Base-by-base conservation (phyloP, 2,329 filamentous ascomycete species). In the Fonsecaea monophora region DNA sequence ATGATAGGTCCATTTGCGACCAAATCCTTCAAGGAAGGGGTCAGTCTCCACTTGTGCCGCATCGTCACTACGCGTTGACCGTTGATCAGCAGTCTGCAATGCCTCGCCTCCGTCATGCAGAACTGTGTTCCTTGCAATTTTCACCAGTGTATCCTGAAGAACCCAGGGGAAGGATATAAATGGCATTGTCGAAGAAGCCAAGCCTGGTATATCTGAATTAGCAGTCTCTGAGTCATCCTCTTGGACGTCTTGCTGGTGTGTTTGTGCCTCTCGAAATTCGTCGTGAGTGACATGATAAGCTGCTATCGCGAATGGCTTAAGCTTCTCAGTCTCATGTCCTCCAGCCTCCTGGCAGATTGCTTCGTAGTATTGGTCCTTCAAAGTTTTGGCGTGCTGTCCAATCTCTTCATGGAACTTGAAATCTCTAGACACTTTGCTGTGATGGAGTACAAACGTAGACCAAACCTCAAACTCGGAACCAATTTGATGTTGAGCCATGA, bases 141-240 rank as follows among this genome's bases (percentile, higher is more conserved):
- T 84, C 1, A 90, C 89, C 3, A 96, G 82, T 66, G 92, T 86
- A 53, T 85, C 84, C 12, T 88, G 84, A 70, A 98, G 96, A 1
- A 98, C 82, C 95, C 95, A 99, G 0, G 95, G 94, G 73, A 97
- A 98, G 66, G 90, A 95, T 73, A 97, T 95, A 8, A 98, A 81
- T 0, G 95, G 94, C 83, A 93, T 90, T 1, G 81, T 79, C 8
- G 30, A 21, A n/a, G 37, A 4, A 53, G 30, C 18, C 15, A 58
- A 18, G 30, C 18, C 45, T n/a, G 42, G 53, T 6, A 9, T 34
- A 12, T 48, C 10, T 6, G 37, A 50, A 8, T 45, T 32, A 32
- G 4, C 21, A n/a, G 42, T 18, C n/a, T 53, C 50, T n/a, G 25
- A 21, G 30, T 38, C 56, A n/a, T 55, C 56, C 8, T 48, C 50